A percentile compares a stretch with the other conserved stretches of the same genome.
Evolutionary conservation across 2,329 filamentous ascomycete genomes (phyloP).

Genomic region (Talaromyces amestolkiae): DNA sequence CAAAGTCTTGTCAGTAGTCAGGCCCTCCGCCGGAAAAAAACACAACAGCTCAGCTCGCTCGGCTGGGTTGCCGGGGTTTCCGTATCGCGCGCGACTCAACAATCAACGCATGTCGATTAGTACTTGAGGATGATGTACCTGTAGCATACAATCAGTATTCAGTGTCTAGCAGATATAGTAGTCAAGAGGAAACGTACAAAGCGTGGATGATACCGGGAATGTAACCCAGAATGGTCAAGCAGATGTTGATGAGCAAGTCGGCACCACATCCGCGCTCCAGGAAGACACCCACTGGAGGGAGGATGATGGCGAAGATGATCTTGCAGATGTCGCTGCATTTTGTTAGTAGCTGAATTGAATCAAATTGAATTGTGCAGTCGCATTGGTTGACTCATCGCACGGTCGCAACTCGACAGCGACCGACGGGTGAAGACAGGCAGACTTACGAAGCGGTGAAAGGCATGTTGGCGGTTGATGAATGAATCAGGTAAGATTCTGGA

Average conservation of each 20-base stretch:
- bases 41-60: neutral
- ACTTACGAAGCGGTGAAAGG: slow-evolving; percentile 53
- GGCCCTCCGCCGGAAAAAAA: neutral
- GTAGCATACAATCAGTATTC: slow-evolving; percentile 8
- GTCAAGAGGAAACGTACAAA: slow-evolving; percentile 54
- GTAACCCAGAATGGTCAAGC: slow-evolving; percentile 74
- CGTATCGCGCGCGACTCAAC: neutral
- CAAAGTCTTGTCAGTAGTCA: neutral
- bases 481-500: neutral
- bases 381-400: neutral
- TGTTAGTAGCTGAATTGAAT: neutral
- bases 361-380: neutral
- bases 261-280: slow-evolving; percentile 86
- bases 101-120: slow-evolving; percentile 45
- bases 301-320: slow-evolving; percentile 83
- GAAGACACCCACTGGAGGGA: slow-evolving; percentile 89
- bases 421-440: slow-evolving; percentile 13
- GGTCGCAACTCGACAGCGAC: neutral
- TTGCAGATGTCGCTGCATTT: slow-evolving; percentile 67
- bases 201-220: slow-evolving; percentile 89
- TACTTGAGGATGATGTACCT: slow-evolving; percentile 88
- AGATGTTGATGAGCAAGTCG: slow-evolving; percentile 89
- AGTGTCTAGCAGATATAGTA: slow-evolving; percentile 24
- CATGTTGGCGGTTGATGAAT: slow-evolving; percentile 42
- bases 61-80: slow-evolving; percentile 4